These are phyloP conservation scores for Colletotrichum costaricense DNA, from an alignment of 2,329 filamentous ascomycete genomes.

Conservation along the genomic window DNA sequence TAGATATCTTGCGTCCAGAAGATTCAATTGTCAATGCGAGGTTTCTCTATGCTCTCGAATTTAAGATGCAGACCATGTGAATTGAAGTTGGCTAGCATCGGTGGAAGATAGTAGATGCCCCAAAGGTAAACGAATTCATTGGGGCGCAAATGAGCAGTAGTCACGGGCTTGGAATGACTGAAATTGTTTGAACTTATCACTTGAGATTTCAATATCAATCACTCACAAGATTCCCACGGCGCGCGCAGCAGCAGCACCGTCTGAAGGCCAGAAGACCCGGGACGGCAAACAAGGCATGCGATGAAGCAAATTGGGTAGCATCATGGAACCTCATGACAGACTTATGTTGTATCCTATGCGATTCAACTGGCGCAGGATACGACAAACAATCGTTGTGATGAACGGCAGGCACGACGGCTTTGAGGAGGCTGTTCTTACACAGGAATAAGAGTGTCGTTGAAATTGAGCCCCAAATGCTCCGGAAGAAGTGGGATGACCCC, in stretches of 20 bases:
- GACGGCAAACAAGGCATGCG: background rate
- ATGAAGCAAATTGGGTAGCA: background rate
- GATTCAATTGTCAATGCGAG: background rate
- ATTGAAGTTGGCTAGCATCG: too few relatives aligned
- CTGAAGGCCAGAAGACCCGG: background rate
- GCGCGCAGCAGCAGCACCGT: background rate
- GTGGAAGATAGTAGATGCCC: too few relatives aligned
- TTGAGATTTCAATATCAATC: background rate
- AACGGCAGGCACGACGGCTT: background rate
- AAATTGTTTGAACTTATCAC: accelerated
- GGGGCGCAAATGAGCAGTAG: accelerated
- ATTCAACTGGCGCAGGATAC: too few relatives aligned
- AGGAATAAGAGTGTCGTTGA: background rate
- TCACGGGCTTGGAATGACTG: background rate
- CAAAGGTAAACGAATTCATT: background rate
- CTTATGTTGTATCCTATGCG: too few relatives aligned
- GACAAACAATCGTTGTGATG: background rate
- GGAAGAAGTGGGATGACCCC: background rate
- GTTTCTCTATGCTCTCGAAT: background rate
- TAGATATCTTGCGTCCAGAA: background rate
- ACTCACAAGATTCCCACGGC: background rate
- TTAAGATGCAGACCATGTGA: too few relatives aligned
- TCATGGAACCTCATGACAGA: background rate
- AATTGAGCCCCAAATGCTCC: background rate
- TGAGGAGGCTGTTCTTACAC: background rate